phyloP scores from a whole-genome alignment of 345 rosid genomes.

The Eucalyptus cloeziana region DNA sequence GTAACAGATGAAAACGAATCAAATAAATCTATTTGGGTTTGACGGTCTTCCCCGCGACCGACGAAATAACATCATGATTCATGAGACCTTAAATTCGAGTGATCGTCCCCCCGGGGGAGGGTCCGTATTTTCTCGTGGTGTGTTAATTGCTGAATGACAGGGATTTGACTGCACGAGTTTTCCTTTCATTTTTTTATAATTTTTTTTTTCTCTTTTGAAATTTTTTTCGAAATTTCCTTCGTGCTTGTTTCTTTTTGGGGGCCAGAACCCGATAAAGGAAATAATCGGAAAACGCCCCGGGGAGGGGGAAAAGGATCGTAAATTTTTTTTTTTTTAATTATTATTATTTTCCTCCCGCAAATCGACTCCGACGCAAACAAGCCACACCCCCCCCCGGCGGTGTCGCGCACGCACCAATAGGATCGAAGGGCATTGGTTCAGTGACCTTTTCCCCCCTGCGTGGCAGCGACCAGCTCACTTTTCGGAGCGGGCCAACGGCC shows the following conservation, averaged over 20 bases:
- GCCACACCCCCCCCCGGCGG: neutral
- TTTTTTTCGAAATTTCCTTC: neutral
- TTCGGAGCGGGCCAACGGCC: neutral
- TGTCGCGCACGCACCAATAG: slow-evolving; percentile 8
- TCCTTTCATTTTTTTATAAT: neutral
- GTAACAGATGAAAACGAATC: neutral
- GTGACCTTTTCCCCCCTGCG: slow-evolving; percentile 4
- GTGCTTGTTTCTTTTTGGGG: neutral
- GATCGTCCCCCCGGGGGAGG: neutral
- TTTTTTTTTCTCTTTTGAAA: neutral
- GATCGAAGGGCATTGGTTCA: neutral
- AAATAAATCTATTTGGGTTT: neutral
- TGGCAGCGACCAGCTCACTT: neutral
- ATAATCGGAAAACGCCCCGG: neutral
- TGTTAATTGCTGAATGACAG: neutral
- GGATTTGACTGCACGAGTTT: neutral
- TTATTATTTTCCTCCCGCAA: neutral
- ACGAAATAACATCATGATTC: neutral
- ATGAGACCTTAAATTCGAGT: neutral
- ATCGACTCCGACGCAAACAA: neutral
- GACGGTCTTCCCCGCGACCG: neutral
- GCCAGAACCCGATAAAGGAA: neutral
- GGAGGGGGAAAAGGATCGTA: neutral
- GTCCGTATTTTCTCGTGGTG: neutral
- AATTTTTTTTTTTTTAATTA: no score